These are phyloP conservation scores for Adenanthera pavonina DNA, from an alignment of 306 rosid species.

Conservation along the genomic window DNA sequence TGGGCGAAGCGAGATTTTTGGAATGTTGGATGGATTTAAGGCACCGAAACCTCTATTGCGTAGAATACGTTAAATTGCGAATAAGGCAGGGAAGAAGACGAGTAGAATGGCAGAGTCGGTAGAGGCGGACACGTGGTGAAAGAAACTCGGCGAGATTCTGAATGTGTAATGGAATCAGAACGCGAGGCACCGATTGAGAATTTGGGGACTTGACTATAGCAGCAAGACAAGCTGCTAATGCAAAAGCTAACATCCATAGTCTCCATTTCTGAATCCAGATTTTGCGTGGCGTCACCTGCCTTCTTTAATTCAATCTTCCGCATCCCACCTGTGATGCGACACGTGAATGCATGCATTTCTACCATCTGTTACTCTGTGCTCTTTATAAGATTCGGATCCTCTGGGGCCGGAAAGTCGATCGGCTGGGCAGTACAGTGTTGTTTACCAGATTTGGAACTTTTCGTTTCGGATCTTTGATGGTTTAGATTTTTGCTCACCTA, in stretches of 20 bases:
- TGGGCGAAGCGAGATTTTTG: not conserved
- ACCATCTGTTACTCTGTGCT: too few species aligned
- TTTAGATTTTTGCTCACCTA: too few species aligned
- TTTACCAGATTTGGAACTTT: too few species aligned
- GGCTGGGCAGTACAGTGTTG: too few species aligned
- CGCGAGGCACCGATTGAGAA: not conserved
- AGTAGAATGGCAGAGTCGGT: conserved; percentile 26
- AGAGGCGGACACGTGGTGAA: conserved; percentile 28
- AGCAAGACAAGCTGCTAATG: not conserved
- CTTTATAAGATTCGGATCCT: too few species aligned
- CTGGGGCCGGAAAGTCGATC: too few species aligned
- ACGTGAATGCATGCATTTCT: too few species aligned
- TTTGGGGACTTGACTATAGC: not conserved
- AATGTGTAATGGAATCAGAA: not conserved
- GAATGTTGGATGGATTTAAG: not conserved
- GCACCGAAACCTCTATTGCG: not conserved
- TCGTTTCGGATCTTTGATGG: too few species aligned
- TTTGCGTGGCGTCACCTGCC: not conserved
- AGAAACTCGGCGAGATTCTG: not conserved
- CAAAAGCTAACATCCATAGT: not conserved
- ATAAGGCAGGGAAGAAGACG: conserved; percentile 18
- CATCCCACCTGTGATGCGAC: not conserved
- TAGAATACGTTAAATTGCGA: not conserved
- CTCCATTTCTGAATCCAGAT: not conserved
- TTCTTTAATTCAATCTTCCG: not conserved